Evolutionary conservation across 2,329 filamentous ascomycete species (phyloP), one percentile per base, ranked within the genome.

Genomic region (Stachybotrys elegans): DNA sequence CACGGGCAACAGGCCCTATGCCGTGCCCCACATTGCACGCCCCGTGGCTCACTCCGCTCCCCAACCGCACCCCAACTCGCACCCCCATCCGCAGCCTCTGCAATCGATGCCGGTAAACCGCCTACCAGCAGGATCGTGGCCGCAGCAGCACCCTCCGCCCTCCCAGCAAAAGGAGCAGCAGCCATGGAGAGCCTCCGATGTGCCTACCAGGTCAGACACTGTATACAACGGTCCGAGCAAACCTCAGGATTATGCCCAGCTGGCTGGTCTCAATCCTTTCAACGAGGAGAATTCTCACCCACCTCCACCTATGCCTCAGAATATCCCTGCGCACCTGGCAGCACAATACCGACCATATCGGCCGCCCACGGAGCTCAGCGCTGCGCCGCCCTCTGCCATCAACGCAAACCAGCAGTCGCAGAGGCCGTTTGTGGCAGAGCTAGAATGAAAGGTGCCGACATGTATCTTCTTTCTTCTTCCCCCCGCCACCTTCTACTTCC

Each of bases 181-280:
- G 21, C 36, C 38, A 17, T 40, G 38, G 38, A 22, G 23, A 44
- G 9, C 41, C 34, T 27, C 48, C 43, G 42, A 46, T 27, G 46
- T 42, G 11, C 38, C 48, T 35, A 42, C 40, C n/a, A 45, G 53
- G 40, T 45, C 50, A 4, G 53, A 48, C 16, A 48, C 46, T 13
- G 44, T 49, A n/a, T 57, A 58, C 38, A 46, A 35, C 16, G 47
- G 47, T 3, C 50, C 43, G 27, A 52, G 54, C 25, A 53, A 43
- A 40, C 49, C 55, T 5, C 41, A 47, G 11, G 50, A 56, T 40
- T 57, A 54, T 41, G 29, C 29, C 19, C 50, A 53, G n/a, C 48
- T 58, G 29, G 40, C 54, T 20, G 22, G 16, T 8, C 44, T 49
- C 25, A 52, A 50, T 31, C 45, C 52, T 8, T 55, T 50, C 34